Evolutionary conservation across 441 rosid species (phyloP).

Genomic region (Melastoma candidum): DNA sequence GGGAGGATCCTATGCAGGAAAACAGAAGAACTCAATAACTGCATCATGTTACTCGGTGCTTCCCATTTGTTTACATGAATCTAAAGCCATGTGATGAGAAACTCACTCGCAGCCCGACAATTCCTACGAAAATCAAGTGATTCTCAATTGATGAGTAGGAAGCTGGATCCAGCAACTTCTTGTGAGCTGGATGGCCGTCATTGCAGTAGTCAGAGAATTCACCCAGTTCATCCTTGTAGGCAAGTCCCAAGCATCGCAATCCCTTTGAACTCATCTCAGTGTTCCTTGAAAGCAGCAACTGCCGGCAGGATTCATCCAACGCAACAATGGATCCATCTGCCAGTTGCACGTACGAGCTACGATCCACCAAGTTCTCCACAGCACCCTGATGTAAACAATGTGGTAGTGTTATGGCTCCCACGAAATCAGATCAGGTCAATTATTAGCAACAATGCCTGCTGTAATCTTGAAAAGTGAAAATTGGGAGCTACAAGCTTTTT

Average conservation of each 20-base stretch:
- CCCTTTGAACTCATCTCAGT: slow-evolving; percentile 80
- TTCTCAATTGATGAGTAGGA: slow-evolving; percentile 59
- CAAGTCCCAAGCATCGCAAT: slow-evolving; percentile 72
- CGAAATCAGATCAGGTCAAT: too few relatives aligned
- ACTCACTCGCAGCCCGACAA: slow-evolving; percentile 74
- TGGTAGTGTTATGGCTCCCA: too few relatives aligned
- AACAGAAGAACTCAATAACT: neutral
- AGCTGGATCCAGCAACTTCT: slow-evolving; percentile 73
- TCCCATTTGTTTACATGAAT: neutral
- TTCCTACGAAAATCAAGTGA: slow-evolving; percentile 58
- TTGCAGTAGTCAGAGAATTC: slow-evolving; percentile 66
- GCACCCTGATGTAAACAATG: slow-evolving; percentile 42
- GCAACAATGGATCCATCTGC: slow-evolving; percentile 72
- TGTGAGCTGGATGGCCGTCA: slow-evolving; percentile 70
- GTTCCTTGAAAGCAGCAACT: slow-evolving; percentile 45
- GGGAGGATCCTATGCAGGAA: slow-evolving; percentile 55
- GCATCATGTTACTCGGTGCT: too few relatives aligned
- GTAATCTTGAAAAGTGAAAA: too few relatives aligned
- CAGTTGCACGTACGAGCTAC: slow-evolving; percentile 63
- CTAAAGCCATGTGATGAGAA: neutral
- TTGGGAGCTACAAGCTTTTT: slow-evolving; percentile 1
- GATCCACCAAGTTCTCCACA: slow-evolving; percentile 72
- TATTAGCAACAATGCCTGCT: too few relatives aligned
- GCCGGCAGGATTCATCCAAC: slow-evolving; percentile 61
- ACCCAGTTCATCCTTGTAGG: slow-evolving; percentile 69